These are phyloP conservation scores for Vitis labrusca DNA, from an alignment of 164 flowering plant species.

Conservation along the genomic window DNA sequence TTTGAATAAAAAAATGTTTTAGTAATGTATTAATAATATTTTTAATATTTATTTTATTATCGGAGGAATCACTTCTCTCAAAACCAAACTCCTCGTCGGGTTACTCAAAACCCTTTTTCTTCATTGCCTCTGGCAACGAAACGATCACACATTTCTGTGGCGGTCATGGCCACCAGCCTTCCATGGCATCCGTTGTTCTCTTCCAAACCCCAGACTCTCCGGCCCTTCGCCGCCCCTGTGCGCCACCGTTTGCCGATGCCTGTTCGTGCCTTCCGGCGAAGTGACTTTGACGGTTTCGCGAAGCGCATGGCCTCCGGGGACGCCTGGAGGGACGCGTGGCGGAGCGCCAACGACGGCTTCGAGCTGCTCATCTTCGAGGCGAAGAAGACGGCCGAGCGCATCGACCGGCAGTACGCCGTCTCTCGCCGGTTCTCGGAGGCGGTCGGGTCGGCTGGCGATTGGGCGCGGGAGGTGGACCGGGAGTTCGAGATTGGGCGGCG, in stretches of 20 bases:
- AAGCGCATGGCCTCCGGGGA: slow-evolving; percentile 56
- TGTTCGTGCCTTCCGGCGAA: slow-evolving; percentile 56
- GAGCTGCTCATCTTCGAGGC: slow-evolving; percentile 76
- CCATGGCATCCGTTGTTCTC: slow-evolving; percentile 45
- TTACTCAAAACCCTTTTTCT: too few species aligned
- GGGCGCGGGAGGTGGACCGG: slow-evolving; percentile 69
- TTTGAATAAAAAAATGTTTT: too few species aligned
- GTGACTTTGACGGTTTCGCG: slow-evolving; percentile 73
- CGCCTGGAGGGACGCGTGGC: slow-evolving; percentile 68
- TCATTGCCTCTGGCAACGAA: too few species aligned
- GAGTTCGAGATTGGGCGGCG: slow-evolving; percentile 58
- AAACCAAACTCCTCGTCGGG: too few species aligned
- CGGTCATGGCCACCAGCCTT: slow-evolving; percentile 40
- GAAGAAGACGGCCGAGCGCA: slow-evolving; percentile 73
- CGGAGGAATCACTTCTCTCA: too few species aligned
- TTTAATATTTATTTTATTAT: too few species aligned
- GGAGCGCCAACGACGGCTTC: slow-evolving; percentile 78
- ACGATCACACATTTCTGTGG: background rate
- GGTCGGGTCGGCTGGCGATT: slow-evolving; percentile 46
- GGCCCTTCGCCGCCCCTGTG: background rate
- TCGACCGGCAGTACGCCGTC: slow-evolving; percentile 69
- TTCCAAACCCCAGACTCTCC: slow-evolving; percentile 17
- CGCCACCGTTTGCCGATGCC: slow-evolving; percentile 12
- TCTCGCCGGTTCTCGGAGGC: slow-evolving; percentile 47
- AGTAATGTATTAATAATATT: too few species aligned